Base-by-base conservation (phyloP, 163 green algal species). In the Chlamydomonas reinhardtii region DNA sequence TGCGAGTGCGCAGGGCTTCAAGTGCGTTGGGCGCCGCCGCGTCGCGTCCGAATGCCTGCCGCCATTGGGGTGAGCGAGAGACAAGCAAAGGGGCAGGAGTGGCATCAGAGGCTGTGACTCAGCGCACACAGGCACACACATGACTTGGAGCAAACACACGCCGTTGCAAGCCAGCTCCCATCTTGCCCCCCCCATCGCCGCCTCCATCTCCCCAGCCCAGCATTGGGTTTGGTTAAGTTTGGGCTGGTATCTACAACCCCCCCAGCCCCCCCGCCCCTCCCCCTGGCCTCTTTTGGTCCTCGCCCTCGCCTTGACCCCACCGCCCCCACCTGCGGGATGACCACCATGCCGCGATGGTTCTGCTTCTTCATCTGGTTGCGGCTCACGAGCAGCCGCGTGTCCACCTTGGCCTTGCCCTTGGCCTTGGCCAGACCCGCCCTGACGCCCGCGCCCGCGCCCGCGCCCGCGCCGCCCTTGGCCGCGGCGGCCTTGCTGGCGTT, bases 21-120 rank as follows among this genome's bases (percentile, higher is more conserved):
- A 97, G 84, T 1, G 94, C 94, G 74, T 94, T 90, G 11, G 91
- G 83, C 11, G 92, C 94, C 37, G 65, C 61, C 4, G 86, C 80
- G 43, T 96, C 91, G 0, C 94, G 74, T 3, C 93, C 94, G 84
- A 96, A 92, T 2, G 89, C 91, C 73, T 82, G 48, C 68, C 1
- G 22, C 5, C 68, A 19, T 2, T 9, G 32, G 32, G 20, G 68
- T 29, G 25, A 31, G 25, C 20, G 61, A n/a, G 5, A 17, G 48
- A 19, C 39, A 8, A 5, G 5, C 39, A 8, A 48, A 48, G 39
- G 39, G 8, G 39, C n/a, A n/a, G n/a, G n/a, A n/a, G n/a, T n/a
- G n/a, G n/a, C n/a, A n/a, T 48, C 39, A 48, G 39, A 14, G n/a
- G 39, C 39, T 48, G 39, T 48, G 39, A 48, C 39, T 8, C 5